Conservation (phyloP, 2,329 filamentous ascomycete genomes). For the Onygena corvina region DNA sequence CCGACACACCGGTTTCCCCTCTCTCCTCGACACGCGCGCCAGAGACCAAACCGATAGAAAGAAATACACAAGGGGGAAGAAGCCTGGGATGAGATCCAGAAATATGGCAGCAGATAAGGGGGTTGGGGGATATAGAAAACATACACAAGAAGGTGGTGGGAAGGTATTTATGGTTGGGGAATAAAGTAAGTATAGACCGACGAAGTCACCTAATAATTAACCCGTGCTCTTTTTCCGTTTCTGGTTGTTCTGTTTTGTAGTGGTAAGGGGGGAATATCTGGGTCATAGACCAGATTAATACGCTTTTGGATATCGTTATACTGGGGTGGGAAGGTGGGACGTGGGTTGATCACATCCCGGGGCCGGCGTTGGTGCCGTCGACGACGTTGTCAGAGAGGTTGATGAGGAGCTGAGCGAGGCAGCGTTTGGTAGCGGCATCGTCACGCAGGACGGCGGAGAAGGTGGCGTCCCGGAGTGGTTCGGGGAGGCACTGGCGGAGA, state of each 20-base stretch:
- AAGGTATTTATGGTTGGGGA: neutral
- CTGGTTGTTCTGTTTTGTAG: constrained; percentile 18
- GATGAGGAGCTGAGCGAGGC: constrained; percentile 90
- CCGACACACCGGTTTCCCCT: constrained; percentile 3
- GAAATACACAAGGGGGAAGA: neutral
- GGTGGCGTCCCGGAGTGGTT: constrained; percentile 95
- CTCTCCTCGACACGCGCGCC: neutral
- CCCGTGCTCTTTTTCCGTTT: neutral
- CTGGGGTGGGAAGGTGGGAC: constrained; percentile 18
- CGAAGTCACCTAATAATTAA: neutral
- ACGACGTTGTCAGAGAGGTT: constrained; percentile 85
- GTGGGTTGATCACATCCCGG: constrained; percentile 25
- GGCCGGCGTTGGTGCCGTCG: constrained; percentile 33
- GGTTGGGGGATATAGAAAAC: neutral
- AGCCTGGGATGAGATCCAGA: neutral
- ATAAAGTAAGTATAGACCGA: neutral
- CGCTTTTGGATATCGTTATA: too few relatives aligned
- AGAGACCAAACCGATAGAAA: constrained; percentile 1
- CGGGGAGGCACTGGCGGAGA: constrained; percentile 85
- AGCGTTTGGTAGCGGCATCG: constrained; percentile 93
- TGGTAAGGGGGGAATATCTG: too few relatives aligned
- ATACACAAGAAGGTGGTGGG: neutral
- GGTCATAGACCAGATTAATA: constrained; percentile 13
- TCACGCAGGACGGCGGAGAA: constrained; percentile 94
- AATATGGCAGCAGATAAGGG: neutral